Percentiles rank a stretch among this genome's conserved stretches.
Conservation (phyloP, 2,329 filamentous ascomycete genomes). For the Talaromyces sp. region DNA sequence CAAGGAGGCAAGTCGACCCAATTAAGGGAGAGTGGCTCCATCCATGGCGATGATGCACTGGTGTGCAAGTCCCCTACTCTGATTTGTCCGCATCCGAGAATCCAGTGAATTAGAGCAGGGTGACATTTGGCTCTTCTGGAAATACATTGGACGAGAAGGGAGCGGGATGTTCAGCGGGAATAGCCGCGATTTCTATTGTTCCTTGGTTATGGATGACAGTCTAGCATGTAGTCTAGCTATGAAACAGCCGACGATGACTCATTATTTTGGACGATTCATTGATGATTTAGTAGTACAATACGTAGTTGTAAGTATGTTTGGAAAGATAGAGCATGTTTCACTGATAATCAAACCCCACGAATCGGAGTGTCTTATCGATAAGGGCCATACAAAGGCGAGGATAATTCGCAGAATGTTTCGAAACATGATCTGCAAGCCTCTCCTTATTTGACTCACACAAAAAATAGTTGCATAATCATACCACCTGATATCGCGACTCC, state of each 20-base stretch:
- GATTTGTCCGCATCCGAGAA: neutral
- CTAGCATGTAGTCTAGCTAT: neutral
- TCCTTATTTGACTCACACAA: neutral
- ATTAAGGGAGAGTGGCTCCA: neutral
- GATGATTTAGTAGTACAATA: neutral
- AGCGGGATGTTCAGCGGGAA: conserved; percentile 3
- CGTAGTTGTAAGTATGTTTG: neutral
- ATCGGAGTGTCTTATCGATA: conserved; percentile 12
- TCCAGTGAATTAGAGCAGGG: neutral
- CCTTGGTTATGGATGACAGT: neutral
- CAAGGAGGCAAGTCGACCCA: neutral
- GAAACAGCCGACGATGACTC: conserved; percentile 9
- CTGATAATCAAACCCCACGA: neutral
- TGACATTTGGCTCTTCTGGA: neutral
- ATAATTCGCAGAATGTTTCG: conserved; percentile 11
- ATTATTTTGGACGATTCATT: neutral
- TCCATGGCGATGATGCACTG: neutral
- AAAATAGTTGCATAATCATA: neutral
- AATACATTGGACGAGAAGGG: neutral
- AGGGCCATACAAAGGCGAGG: neutral
- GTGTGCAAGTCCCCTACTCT: too few relatives aligned
- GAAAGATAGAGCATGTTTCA: neutral
- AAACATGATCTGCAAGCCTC: conserved; percentile 14
- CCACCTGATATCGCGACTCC: neutral
- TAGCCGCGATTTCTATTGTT: neutral